Conservation (phyloP, 2,329 filamentous ascomycete genomes). For the Cryphonectria naterciae region DNA sequence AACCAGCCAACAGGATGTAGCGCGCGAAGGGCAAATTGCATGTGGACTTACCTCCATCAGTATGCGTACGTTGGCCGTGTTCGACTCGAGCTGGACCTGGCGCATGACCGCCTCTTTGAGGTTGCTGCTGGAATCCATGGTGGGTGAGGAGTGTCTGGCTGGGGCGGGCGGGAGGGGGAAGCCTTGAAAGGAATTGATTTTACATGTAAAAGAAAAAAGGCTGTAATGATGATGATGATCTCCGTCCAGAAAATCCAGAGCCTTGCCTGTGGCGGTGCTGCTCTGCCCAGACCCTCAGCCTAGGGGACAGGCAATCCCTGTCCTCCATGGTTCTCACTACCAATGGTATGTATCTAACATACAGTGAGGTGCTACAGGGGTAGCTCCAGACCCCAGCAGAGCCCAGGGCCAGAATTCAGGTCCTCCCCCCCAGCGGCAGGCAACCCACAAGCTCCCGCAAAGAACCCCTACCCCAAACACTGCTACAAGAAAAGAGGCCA, state of each 20-base stretch:
- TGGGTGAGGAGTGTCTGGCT: constrained; percentile 20
- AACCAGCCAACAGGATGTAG: neutral
- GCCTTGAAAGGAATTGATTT: neutral
- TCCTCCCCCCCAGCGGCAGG: neutral
- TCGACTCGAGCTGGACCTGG: constrained; percentile 67
- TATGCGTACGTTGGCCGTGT: constrained; percentile 68
- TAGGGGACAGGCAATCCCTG: constrained; percentile 9
- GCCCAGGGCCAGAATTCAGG: neutral
- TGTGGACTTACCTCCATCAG: constrained; percentile 66
- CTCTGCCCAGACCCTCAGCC: neutral
- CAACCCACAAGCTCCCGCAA: constrained; percentile 17
- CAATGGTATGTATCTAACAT: neutral
- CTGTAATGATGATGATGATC: constrained; percentile 18
- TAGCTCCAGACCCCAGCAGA: constrained; percentile 3
- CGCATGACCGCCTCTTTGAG: constrained; percentile 67
- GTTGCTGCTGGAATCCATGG: constrained; percentile 59
- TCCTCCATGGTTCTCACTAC: too few relatives aligned
- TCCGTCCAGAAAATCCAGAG: constrained; percentile 27
- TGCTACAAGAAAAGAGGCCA: constrained; percentile 34
- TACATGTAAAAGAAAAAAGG: neutral
- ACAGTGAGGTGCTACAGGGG: constrained; percentile 18
- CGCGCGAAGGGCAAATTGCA: neutral
- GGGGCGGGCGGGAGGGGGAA: neutral
- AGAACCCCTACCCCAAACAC: constrained; percentile 22
- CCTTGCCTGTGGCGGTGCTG: constrained; percentile 25